These are phyloP conservation scores for Candida pseudoviswanathii DNA, from an alignment of 1,139 yeast species.

Conservation along the genomic window DNA sequence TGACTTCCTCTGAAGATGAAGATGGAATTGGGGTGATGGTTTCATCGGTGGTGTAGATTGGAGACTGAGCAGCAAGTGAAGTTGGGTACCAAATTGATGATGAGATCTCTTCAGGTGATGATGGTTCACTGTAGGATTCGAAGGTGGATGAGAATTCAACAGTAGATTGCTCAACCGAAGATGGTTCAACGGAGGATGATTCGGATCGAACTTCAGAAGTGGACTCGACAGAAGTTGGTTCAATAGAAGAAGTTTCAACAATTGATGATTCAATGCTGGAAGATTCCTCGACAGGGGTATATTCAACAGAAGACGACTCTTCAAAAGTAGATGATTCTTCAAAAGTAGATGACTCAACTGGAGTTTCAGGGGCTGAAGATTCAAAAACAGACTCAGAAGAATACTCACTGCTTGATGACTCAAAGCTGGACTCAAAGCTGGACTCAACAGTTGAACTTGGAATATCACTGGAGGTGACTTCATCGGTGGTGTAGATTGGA, in stretches of 20 bases:
- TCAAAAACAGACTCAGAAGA: background rate
- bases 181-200: background rate
- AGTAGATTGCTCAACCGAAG: background rate
- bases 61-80: background rate
- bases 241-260: background rate
- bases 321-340: constrained; percentile 2
- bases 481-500: background rate
- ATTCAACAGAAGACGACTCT: constrained; percentile 6
- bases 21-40: background rate
- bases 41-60: background rate
- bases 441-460: too few species aligned
- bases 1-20: background rate
- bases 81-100: background rate
- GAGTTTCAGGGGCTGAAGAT: constrained; percentile 3
- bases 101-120: background rate
- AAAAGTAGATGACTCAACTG: background rate
- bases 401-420: background rate
- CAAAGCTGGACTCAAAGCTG: background rate
- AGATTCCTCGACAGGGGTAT: background rate
- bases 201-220: background rate
- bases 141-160: background rate
- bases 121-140: background rate
- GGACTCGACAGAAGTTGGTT: background rate
- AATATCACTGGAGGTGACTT: too few species aligned
- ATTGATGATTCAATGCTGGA: background rate